Base-by-base conservation (phyloP, 108 stramenopile genomes). In the Cyclotella cryptica region DNA sequence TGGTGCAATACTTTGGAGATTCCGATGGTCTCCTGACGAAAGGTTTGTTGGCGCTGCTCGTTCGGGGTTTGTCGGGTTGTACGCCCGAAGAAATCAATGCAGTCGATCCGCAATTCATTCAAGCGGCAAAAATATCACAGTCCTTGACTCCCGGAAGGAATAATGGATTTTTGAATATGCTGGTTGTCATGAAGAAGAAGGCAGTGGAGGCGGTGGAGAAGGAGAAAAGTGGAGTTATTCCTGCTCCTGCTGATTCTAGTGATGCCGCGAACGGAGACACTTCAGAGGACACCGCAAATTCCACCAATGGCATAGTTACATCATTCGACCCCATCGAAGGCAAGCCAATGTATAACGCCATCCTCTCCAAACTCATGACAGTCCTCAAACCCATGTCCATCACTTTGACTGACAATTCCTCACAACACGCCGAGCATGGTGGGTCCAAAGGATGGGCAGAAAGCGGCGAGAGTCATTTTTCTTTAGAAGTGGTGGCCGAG, bases 141-240 rank as follows among this genome's bases (percentile, higher is more conserved):
- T 89, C 88, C 35, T 79, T 99, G 57, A 99, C 98, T 35, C 96
- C 90, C 24, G 97, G 98, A 18, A 83, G 98, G 52, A 99, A 99
- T 84, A 99, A 99, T 86, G 98, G 98, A 44, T 99, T 99, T 75
- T 84, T 99, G 29, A 99, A 99, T 83, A 99, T 99, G 98, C 70
- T 99, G 35, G 68, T 66, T 3, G 84, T 87, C 18, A 97, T 99
- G 92, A 98, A 99, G 84, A 72, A 71, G 44, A 92, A 95, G 82
- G 95, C 95, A 0, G 7, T 46, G 14, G 75, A 80, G 55, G 85
- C 73, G 6, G 84, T 63, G 27, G 75, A 74, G 44, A 71, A 22
- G 39, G 54, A 46, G 15, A 53, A n/a, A 28, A 78, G 40, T 24
- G 71, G 39, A 13, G 67, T 12, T 21, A 51, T 17, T 51, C 57